Base-by-base conservation (phyloP, 2,329 filamentous ascomycete species). In the Ascocoryne sarcoides region DNA sequence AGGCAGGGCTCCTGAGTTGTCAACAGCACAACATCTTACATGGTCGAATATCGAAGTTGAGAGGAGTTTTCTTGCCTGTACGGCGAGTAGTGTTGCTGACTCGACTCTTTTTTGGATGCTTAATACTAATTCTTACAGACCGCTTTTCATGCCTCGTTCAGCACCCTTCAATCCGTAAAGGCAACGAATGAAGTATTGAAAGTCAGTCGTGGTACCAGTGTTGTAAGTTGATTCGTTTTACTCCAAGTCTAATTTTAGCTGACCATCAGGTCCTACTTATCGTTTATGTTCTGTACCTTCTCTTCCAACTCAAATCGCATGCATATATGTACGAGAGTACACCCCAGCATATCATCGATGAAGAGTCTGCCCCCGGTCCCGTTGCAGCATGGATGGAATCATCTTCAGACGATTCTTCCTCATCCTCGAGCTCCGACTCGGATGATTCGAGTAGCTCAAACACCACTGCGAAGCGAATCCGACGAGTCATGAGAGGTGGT, bases 281-380 rank as follows among this genome's bases (percentile, higher is more conserved):
- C 23, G 82, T 95, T 9, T 95, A 95, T 59, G 65, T 79, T 33
- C 66, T 94, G 14, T 95, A 94, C 58, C 74, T 95, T 23, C 58
- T 94, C 15, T 95, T 95, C 63, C 88, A 94, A 65, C 75, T 95
- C 45, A 93, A 93, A 63, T 92, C 87, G 1, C 88, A 95, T 59
- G 75, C 85, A 7, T 94, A 93, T 64, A 79, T 95, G 68, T 94
- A 95, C 53, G 84, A 88, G 62, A 92, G 87, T 50, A 95, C 85
- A 4, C 89, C 89, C 8, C 88, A 95, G 64, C 82, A 89, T 53
- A 83, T 93, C 45, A 92, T 95, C 48, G 89, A 95, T 52, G 87
- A 92, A 54, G 89, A 95, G 60, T 81, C 86, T 0, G 82, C 86
- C 33, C 89, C 89, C 16, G 89, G 89, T 48, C 81, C 92, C 1